Evolutionary conservation across 1,139 yeast species (phyloP).

Genomic region (Candida glucosophila): DNA sequence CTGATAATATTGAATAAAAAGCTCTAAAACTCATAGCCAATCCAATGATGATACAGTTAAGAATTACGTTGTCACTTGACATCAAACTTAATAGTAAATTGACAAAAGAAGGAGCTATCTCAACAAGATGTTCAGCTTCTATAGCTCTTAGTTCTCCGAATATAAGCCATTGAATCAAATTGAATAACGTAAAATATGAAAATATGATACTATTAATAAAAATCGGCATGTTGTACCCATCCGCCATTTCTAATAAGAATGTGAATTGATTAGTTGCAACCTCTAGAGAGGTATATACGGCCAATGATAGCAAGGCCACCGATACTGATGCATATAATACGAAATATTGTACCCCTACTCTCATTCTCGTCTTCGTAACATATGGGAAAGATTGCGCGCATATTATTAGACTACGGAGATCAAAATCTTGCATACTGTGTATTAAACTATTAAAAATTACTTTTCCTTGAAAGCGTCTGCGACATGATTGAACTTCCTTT

Average conservation of each 20-base stretch:
- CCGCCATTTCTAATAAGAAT: slow-evolving; percentile 25
- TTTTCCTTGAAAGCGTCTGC: no score
- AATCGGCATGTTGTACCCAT: slow-evolving; percentile 25
- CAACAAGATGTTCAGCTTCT: slow-evolving; percentile 73
- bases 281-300: slow-evolving; percentile 18
- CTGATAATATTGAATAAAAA: slow-evolving; percentile 66
- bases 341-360: slow-evolving; percentile 13
- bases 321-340: slow-evolving; percentile 19
- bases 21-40: slow-evolving; percentile 50
- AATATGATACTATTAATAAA: slow-evolving; percentile 27
- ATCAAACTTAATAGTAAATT: slow-evolving; percentile 61
- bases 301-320: slow-evolving; percentile 16
- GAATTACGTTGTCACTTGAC: slow-evolving; percentile 45
- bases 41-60: slow-evolving; percentile 35
- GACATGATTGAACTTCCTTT: no score
- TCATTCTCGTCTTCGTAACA: slow-evolving; percentile 3
- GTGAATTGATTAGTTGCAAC: slow-evolving; percentile 20
- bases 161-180: slow-evolving; percentile 37
- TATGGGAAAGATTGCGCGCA: no score
- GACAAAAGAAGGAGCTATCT: slow-evolving; percentile 49
- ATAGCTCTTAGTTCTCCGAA: slow-evolving; percentile 72
- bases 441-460: slow-evolving; percentile 4
- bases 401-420: slow-evolving; percentile 1
- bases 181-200: slow-evolving; percentile 30
- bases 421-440: slow-evolving; percentile 1